phyloP scores from a whole-genome alignment of 352 stramenopile genomes.

The Phytophthora sp. region DNA sequence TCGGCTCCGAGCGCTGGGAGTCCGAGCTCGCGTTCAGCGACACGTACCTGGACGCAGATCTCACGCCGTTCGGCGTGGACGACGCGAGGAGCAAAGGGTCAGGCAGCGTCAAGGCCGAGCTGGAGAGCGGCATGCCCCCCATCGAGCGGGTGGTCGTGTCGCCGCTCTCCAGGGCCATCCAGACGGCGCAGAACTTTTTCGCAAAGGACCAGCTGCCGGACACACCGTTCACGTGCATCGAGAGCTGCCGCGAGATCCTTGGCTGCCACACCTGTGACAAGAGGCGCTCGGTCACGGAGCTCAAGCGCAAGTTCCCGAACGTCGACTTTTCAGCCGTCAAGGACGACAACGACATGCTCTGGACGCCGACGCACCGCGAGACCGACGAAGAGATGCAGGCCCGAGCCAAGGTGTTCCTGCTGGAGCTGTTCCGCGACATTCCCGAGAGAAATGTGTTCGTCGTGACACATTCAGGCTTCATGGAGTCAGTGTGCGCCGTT shows the following conservation, averaged over 20 bases:
- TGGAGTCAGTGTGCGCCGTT: slow-evolving; percentile 57
- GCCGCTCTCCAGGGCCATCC: slow-evolving; percentile 68
- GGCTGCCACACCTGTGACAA: slow-evolving; percentile 78
- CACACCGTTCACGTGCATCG: slow-evolving; percentile 57
- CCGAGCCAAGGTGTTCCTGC: slow-evolving; percentile 53
- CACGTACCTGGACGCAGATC: slow-evolving; percentile 63
- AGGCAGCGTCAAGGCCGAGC: slow-evolving; percentile 35
- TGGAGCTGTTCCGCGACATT: slow-evolving; percentile 57
- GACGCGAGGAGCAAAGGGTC: slow-evolving; percentile 57
- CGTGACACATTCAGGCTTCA: slow-evolving; percentile 77
- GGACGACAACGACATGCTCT: slow-evolving; percentile 63
- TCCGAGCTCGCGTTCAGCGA: slow-evolving; percentile 62
- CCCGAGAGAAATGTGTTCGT: slow-evolving; percentile 62
- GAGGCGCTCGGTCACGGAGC: slow-evolving; percentile 43
- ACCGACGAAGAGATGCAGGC: slow-evolving; percentile 60
- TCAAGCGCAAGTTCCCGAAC: slow-evolving; percentile 57
- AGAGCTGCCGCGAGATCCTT: slow-evolving; percentile 68
- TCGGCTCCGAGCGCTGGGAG: slow-evolving; percentile 63
- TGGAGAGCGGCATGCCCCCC: slow-evolving; percentile 58
- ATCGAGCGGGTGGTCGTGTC: slow-evolving; percentile 75
- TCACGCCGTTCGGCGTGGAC: slow-evolving; percentile 62
- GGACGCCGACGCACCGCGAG: slow-evolving; percentile 65
- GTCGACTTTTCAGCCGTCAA: slow-evolving; percentile 68
- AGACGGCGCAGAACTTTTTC: slow-evolving; percentile 73
- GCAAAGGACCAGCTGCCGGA: slow-evolving; percentile 28